Evolutionary conservation across 2,329 filamentous ascomycete species (phyloP).

Genomic region (Trichophyton mentagrophytes): DNA sequence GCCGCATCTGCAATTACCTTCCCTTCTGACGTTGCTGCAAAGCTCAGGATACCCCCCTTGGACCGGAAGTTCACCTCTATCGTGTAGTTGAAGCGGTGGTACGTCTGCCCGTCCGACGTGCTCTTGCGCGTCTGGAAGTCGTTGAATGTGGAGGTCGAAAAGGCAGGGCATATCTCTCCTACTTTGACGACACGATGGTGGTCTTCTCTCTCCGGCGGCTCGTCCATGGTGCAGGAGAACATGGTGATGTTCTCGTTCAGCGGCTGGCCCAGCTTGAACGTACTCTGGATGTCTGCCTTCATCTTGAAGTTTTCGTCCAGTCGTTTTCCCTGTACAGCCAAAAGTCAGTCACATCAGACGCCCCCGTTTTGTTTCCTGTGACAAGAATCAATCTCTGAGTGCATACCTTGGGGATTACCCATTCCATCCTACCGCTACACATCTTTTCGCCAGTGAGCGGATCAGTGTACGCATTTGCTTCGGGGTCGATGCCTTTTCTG

Average conservation of each 20-base stretch:
- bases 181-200: conserved; percentile 2
- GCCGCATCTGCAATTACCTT: conserved; percentile 1
- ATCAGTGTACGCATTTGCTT: conserved; percentile 2
- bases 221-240: conserved; percentile 5
- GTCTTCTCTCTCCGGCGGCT: not conserved
- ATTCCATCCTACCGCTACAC: conserved; percentile 6
- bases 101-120: not conserved
- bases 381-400: not conserved
- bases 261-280: not conserved
- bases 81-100: conserved; percentile 4
- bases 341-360: not conserved
- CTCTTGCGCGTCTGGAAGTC: not conserved
- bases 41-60: conserved; percentile 6
- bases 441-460: conserved; percentile 6
- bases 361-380: not conserved
- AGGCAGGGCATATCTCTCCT: conserved; percentile 2
- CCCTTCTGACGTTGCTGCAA: conserved; percentile 2
- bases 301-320: conserved; percentile 4
- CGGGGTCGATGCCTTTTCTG: conserved; percentile 8
- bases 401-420: conserved; percentile 10
- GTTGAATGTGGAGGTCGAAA: not conserved
- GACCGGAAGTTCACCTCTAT: conserved; percentile 6
- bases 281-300: not conserved
- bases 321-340: not conserved
- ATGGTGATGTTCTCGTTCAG: conserved; percentile 1